Evolutionary conservation across 2,329 filamentous ascomycete genomes (phyloP), one percentile per base, ranked within the genome.

Genomic region (Talaromyces funiculosus): DNA sequence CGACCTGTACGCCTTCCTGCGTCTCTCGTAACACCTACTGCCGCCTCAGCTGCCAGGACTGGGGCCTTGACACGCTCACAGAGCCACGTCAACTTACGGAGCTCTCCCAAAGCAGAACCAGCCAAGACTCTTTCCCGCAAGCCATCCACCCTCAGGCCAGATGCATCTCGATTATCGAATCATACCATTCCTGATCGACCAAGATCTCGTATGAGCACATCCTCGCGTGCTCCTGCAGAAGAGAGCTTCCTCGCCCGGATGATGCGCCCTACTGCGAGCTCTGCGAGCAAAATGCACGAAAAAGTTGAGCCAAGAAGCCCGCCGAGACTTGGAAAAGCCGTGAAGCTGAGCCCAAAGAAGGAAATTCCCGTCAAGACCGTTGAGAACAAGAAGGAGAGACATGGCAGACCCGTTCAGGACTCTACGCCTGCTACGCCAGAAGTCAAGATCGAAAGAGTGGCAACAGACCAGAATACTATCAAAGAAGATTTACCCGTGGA

Each of bases 191-290:
- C 65, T 51, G 71, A 75, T 22, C 71, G 77, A 43, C 72, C 78
- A 7, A 72, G 71, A 51, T 78, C 78, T 22, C 75, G 78, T 22
- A 64, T 68, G 22, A 78, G 77, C 65, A 67, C 65, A 16, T 60
- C 72, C 22, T 77, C 71, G 58, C 72, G 73, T 7, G 69, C 77
- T 43, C 70, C 76, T 10, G 55, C 43, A 4, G 77, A 79, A 61
- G 78, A 80, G 33, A 70, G 76, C 0, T 81, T 81, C 65, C 67
- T 81, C 35, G 78, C 79, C 14, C 71, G 79, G 57, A 80, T 81
- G 78, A 81, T 81, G 77, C 75, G 79, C 4, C 79, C 79, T 22
- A 81, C 79, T 12, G 76, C 78, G 33, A 80, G 78, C 63, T 81
- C 78, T 55, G 77, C 79, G 8, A 79, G 72, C 64, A 81, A 81